phyloP scores from a whole-genome alignment of 2,329 filamentous ascomycete species.

The Dothideomycetes sp. region DNA sequence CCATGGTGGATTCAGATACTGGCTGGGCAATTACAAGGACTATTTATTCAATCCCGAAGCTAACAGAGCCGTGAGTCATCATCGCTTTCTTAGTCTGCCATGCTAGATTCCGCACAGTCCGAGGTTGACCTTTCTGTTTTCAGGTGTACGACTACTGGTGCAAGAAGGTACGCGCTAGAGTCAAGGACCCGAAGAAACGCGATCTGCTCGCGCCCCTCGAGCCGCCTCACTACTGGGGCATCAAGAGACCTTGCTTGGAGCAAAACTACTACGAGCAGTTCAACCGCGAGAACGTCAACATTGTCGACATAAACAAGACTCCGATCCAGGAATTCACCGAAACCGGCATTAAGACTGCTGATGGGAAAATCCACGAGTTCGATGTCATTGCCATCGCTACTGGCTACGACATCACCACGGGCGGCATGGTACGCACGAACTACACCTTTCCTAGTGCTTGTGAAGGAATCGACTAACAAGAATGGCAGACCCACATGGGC shows the following conservation, averaged over 20 bases:
- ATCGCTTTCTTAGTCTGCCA: conserved; percentile 8
- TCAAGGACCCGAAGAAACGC: conserved; percentile 37
- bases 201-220: conserved; percentile 43
- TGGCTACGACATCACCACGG: conserved; percentile 26
- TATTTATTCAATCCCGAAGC: conserved; percentile 33
- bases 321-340: conserved; percentile 4
- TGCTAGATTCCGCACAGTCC: background rate
- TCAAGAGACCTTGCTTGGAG: conserved; percentile 39
- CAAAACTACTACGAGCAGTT: conserved; percentile 38
- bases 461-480: conserved; percentile 21
- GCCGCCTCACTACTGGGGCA: conserved; percentile 43
- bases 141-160: conserved; percentile 43
- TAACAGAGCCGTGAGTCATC: conserved; percentile 30
- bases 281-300: conserved; percentile 31
- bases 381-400: conserved; percentile 30
- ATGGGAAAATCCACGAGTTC: conserved; percentile 14
- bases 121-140: background rate
- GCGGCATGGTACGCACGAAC: too few relatives aligned
- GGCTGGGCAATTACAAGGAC: conserved; percentile 46
- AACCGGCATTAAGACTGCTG: conserved; percentile 5
- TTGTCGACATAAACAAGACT: conserved; percentile 33
- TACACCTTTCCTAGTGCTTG: conserved; percentile 22
- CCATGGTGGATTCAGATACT: conserved; percentile 44
- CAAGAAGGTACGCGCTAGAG: conserved; percentile 38
- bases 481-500: conserved; percentile 17